A percentile compares a stretch with the other conserved stretches of the same genome.
Evolutionary conservation across 768 basidiomycete species (phyloP).

Genomic region (Dentipellis sp.): DNA sequence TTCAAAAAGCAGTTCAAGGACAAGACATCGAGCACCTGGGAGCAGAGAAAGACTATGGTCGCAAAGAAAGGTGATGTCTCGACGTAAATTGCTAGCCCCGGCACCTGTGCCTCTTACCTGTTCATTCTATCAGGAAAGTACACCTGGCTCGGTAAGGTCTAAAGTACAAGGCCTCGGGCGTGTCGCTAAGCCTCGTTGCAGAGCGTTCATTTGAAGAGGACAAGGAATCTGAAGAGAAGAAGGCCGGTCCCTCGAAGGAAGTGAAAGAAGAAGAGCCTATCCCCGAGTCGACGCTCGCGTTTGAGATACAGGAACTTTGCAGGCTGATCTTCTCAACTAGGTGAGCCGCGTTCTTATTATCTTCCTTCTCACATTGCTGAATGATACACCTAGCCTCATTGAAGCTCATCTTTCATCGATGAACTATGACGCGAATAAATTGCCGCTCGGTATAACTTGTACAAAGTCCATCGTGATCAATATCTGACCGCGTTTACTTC

Average conservation of each 20-base stretch:
- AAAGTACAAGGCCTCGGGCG: not conserved
- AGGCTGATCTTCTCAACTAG: constrained; percentile 43
- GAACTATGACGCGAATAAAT: constrained; percentile 59
- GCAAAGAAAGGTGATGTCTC: constrained; percentile 34
- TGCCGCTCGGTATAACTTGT: constrained; percentile 38
- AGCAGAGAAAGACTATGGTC: constrained; percentile 38
- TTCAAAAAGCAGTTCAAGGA: constrained; percentile 55
- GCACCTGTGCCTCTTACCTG: not conserved
- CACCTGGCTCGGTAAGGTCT: constrained; percentile 39
- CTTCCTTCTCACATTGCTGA: not conserved
- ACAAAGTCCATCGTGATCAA: not conserved
- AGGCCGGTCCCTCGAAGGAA: constrained; percentile 15
- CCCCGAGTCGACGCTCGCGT: constrained; percentile 35
- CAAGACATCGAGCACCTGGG: constrained; percentile 44
- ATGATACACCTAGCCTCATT: constrained; percentile 30
- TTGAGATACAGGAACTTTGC: constrained; percentile 41
- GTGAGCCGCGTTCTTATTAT: constrained; percentile 18
- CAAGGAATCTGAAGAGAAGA: constrained; percentile 24
- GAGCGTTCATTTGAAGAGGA: constrained; percentile 49
- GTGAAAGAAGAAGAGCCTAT: constrained; percentile 25
- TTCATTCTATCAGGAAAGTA: constrained; percentile 40
- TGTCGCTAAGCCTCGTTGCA: constrained; percentile 10
- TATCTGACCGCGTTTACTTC: not conserved
- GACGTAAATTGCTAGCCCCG: not conserved
- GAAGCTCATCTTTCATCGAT: constrained; percentile 47